A percentile compares a stretch with the other conserved stretches of the same genome.
Conservation (phyloP, 2,329 filamentous ascomycete species). For the Sphaerulina vaccinii region DNA sequence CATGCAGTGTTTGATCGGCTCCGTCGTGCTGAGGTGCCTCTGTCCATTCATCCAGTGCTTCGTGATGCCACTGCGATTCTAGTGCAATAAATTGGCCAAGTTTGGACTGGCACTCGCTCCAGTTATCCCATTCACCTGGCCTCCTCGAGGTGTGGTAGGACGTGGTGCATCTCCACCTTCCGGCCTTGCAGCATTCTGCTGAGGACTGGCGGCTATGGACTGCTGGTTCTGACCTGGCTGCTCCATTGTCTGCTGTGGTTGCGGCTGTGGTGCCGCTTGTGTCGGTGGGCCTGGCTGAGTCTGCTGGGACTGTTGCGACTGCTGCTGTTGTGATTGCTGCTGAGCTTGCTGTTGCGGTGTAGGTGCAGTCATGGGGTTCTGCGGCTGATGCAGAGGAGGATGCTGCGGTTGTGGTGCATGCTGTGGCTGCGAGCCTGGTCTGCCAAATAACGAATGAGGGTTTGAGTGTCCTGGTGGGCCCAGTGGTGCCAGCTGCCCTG, state of each 20-base stretch:
- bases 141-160: conserved; percentile 30
- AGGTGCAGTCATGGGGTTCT: conserved; percentile 12
- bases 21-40: background rate
- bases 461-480: conserved; percentile 19
- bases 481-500: conserved; percentile 15
- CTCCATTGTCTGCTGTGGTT: conserved; percentile 16
- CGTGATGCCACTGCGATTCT: background rate
- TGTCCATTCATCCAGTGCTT: background rate
- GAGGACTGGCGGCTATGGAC: conserved; percentile 16
- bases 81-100: conserved; percentile 49
- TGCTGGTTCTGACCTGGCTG: conserved; percentile 11
- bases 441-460: conserved; percentile 17
- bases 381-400: conserved; percentile 13
- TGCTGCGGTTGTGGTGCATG: conserved; percentile 20
- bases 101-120: conserved; percentile 50
- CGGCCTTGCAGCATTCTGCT: conserved; percentile 16
- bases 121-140: conserved; percentile 24
- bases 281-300: conserved; percentile 4
- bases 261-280: conserved; percentile 13
- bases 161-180: conserved; percentile 21
- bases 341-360: background rate
- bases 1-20: background rate
- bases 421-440: conserved; percentile 18
- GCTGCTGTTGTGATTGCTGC: background rate
- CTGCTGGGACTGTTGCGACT: background rate